Conservation (phyloP, 306 rosid species). For the Citrullus mucosospermus region DNA sequence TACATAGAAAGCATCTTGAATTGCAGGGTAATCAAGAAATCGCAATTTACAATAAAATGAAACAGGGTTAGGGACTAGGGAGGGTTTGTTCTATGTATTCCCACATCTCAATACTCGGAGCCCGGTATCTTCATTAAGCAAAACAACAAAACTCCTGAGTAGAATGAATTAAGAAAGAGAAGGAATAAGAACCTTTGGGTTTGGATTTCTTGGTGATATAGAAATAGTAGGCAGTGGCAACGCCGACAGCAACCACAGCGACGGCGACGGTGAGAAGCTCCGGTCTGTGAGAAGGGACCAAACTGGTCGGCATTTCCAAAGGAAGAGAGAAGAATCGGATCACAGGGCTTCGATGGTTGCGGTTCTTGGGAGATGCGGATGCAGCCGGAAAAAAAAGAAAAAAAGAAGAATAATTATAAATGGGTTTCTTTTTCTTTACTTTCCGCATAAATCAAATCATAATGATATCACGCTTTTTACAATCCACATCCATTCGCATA, state of each 20-base stretch:
- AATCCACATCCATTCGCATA: not conserved
- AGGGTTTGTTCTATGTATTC: not conserved
- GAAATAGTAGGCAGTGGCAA: slow-evolving; percentile 45
- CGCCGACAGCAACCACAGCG: slow-evolving; percentile 40
- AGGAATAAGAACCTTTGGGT: slow-evolving; percentile 16
- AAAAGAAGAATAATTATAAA: not conserved
- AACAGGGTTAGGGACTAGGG: not conserved
- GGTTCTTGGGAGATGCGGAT: not conserved
- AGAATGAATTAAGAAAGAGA: slow-evolving; percentile 10
- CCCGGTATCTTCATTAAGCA: not conserved
- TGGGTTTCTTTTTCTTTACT: not conserved
- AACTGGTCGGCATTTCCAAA: slow-evolving; percentile 12
- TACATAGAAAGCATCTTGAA: not conserved
- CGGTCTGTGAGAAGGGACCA: slow-evolving; percentile 23
- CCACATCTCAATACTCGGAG: not conserved
- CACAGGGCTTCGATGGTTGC: not conserved
- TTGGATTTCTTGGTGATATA: slow-evolving; percentile 44
- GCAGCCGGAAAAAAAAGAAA: not conserved
- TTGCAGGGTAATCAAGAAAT: not conserved
- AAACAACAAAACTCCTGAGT: not conserved
- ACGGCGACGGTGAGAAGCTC: slow-evolving; percentile 37
- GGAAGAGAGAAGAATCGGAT: not conserved
- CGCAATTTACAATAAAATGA: not conserved
- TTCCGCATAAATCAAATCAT: not conserved
- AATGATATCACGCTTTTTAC: not conserved